Percentiles rank a stretch among this genome's conserved stretches.
phyloP scores from a whole-genome alignment of 148 eudicot species.

The Chenopodium berlandieri region DNA sequence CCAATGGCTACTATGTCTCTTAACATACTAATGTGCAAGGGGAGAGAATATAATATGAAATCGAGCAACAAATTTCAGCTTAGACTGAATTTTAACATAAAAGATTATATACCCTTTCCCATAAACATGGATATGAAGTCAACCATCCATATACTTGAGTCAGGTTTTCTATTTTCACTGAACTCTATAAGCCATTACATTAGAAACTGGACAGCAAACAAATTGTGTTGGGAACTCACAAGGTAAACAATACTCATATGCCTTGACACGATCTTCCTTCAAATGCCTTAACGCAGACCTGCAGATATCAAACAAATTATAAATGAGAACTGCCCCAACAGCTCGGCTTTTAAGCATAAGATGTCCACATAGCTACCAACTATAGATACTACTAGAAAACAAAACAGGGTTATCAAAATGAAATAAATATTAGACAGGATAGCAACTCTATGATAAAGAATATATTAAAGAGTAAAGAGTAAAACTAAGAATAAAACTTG shows the following conservation, averaged over 20 bases:
- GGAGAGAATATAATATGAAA: too few species aligned
- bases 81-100: background rate
- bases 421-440: background rate
- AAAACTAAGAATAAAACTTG: background rate
- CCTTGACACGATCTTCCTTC: slow-evolving; percentile 84
- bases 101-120: background rate
- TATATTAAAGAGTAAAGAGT: background rate
- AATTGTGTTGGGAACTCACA: slow-evolving; percentile 50
- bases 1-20: too few species aligned
- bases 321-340: slow-evolving; percentile 8
- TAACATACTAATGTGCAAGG: too few species aligned
- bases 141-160: background rate
- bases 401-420: background rate
- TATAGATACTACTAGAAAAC: background rate
- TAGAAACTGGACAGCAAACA: background rate
- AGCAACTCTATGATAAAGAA: background rate
- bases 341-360: slow-evolving; percentile 5
- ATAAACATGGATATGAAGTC: background rate
- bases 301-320: slow-evolving; percentile 23
- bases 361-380: background rate
- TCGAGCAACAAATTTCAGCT: background rate
- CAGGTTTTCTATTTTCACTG: too few species aligned
- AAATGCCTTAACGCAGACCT: slow-evolving; percentile 81
- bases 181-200: too few species aligned
- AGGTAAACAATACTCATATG: slow-evolving; percentile 92